Evolutionary conservation across 768 basidiomycete genomes (phyloP), one percentile per base, ranked within the genome.

Genomic region (Gelatoporia subvermispora): DNA sequence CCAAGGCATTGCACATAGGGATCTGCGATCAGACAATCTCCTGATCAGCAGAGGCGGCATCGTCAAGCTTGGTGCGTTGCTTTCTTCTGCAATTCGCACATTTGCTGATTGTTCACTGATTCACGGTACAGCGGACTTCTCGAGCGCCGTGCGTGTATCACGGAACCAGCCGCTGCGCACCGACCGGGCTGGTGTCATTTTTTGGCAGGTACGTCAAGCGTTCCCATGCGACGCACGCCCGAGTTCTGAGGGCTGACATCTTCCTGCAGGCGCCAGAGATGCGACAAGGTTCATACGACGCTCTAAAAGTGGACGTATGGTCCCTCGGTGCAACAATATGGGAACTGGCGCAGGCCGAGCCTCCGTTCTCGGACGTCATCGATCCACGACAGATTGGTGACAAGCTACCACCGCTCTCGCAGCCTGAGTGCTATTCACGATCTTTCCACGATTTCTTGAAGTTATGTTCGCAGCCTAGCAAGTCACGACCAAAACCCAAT

Each of bases 1-100:
- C 34, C 75, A 81, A 43, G 70, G 75, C 23, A 85, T 93, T 38
- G 88, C 85, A 2, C 90, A 93, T 65, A 78, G 90, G 24, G 90
- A 93, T 64, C 73, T 93, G 41, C 81, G 90, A 20, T 88, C 88
- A 10, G 90, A 93, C 61, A 93, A 93, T 62, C 54, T 92, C 45
- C 68, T 93, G 35, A 68, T 93, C 47, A 88, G 87, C 46, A 72
- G 68, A 38, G 65, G 75, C 8, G 89, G 89, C 1, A 63, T 87
- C 8, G 71, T 92, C 51, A 92, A 92, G 65, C 71, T 93, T 13
- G 78, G 87, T 88, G 53, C 47, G 81, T 73, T 22, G 10, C 42
- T 18, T 48, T 51, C 15, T 25, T 35, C 24, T 17, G 35, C 41
- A 28, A 37, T 22, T 17, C 11, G 41, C 31, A 22, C n/a, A 9